Evolutionary conservation across 1,284 basidiomycete species (phyloP).

Genomic region (Cryptococcus sp.): DNA sequence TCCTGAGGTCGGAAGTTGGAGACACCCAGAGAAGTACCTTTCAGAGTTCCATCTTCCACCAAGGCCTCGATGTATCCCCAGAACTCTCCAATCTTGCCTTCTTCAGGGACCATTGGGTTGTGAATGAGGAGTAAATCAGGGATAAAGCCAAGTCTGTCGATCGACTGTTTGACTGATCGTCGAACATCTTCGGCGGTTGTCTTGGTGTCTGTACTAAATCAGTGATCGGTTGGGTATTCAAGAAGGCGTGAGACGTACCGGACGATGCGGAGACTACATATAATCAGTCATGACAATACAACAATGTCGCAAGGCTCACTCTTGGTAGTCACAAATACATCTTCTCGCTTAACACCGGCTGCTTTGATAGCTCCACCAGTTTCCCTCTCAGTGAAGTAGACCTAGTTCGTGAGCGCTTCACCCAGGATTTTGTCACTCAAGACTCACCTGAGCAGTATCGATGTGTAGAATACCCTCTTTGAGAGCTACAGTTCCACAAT

Average conservation of each 20-base stretch:
- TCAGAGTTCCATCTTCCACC: constrained; percentile 55
- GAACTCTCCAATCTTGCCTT: constrained; percentile 16
- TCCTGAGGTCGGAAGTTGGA: constrained; percentile 41
- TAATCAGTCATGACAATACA: no score
- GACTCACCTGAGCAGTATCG: constrained; percentile 37
- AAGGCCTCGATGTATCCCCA: constrained; percentile 34
- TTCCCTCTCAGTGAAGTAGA: constrained; percentile 43
- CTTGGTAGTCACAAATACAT: constrained; percentile 56
- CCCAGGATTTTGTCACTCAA: constrained; percentile 32
- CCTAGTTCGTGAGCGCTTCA: constrained; percentile 23
- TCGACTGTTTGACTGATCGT: constrained; percentile 15
- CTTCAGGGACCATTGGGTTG: constrained; percentile 17
- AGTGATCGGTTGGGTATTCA: no score
- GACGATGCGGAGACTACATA: no score
- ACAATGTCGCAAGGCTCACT: constrained; percentile 7
- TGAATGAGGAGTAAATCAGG: constrained; percentile 25
- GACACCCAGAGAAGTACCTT: constrained; percentile 47
- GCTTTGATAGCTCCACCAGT: constrained; percentile 47
- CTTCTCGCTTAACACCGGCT: constrained; percentile 45
- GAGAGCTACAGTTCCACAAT: constrained; percentile 23
- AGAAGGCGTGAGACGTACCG: no score
- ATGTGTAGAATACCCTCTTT: constrained; percentile 39
- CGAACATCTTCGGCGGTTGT: not conserved
- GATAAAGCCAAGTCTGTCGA: constrained; percentile 19
- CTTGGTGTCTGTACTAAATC: not conserved